Evolutionary conservation across 768 basidiomycete genomes (phyloP).

Genomic region (Tricholoma saponaceum): DNA sequence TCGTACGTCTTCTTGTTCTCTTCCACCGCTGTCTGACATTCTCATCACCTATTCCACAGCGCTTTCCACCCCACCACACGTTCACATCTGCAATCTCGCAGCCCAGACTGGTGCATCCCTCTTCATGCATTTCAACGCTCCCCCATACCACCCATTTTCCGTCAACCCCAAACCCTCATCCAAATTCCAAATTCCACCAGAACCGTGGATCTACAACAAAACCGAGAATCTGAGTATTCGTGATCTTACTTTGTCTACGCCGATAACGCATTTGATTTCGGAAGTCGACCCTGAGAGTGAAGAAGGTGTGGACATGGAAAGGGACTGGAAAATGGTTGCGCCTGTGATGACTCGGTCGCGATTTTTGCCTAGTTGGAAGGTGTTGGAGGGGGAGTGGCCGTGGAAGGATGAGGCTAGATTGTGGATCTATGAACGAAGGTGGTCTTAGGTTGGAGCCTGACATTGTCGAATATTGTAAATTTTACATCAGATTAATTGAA

Average conservation of each 20-base stretch:
- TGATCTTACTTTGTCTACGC: conserved; percentile 32
- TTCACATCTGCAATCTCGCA: conserved; percentile 82
- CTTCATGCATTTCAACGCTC: conserved; percentile 69
- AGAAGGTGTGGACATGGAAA: too few relatives aligned
- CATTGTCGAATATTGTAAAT: too few relatives aligned
- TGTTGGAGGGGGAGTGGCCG: too few relatives aligned
- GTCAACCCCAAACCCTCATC: conserved; percentile 1
- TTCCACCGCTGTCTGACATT: background rate
- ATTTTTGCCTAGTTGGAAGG: too few relatives aligned
- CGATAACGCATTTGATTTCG: conserved; percentile 60
- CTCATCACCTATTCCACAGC: background rate
- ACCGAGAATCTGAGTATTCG: conserved; percentile 56
- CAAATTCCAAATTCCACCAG: conserved; percentile 9
- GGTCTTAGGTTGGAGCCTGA: too few relatives aligned
- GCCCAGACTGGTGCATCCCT: conserved; percentile 89
- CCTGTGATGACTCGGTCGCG: too few relatives aligned
- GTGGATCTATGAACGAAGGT: too few relatives aligned
- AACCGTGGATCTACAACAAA: conserved; percentile 74
- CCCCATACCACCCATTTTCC: conserved; percentile 39
- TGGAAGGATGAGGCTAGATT: too few relatives aligned
- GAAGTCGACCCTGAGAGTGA: conserved; percentile 42
- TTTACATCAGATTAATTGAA: too few relatives aligned
- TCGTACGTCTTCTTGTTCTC: conserved; percentile 13
- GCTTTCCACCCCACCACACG: conserved; percentile 36
- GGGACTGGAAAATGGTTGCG: too few relatives aligned